These are phyloP conservation scores for Blastobotrys attinorum DNA, from an alignment of 805 yeast genomes.

Conservation along the genomic window DNA sequence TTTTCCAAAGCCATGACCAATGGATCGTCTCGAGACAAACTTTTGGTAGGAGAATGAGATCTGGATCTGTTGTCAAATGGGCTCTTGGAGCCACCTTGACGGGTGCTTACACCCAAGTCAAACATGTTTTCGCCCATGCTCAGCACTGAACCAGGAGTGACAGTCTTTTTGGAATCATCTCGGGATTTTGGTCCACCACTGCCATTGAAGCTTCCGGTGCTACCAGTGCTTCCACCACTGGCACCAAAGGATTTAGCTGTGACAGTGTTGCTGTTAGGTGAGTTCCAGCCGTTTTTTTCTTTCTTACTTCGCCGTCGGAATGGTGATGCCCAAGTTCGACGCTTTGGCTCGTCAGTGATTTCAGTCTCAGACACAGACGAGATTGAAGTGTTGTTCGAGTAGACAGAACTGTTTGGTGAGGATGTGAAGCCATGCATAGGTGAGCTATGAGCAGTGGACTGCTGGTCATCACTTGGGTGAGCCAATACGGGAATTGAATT, in stretches of 20 bases:
- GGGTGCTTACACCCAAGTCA: conserved; percentile 20
- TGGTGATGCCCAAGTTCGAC: conserved; percentile 38
- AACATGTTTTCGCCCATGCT: conserved; percentile 26
- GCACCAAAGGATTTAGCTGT: conserved; percentile 11
- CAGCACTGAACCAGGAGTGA: conserved; percentile 12
- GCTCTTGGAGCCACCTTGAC: conserved; percentile 3
- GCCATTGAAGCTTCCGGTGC: too few species aligned
- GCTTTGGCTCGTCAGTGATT: conserved; percentile 11
- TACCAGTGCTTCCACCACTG: too few species aligned
- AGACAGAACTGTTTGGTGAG: conserved; percentile 21
- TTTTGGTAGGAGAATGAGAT: conserved; percentile 14
- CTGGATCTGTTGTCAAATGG: conserved; percentile 10
- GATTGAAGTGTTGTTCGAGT: conserved; percentile 17
- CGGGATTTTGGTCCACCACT: too few species aligned
- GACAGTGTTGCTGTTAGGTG: conserved; percentile 8
- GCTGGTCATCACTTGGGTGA: conserved; percentile 9
- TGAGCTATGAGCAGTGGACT: conserved; percentile 15
- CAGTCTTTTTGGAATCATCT: conserved; percentile 5
- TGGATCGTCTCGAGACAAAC: conserved; percentile 35
- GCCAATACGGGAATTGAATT: conserved; percentile 12
- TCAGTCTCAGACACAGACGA: conserved; percentile 13
- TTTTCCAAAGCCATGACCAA: conserved; percentile 47
- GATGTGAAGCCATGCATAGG: conserved; percentile 16
- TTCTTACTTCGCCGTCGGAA: conserved; percentile 32
- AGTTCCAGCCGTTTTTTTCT: conserved; percentile 24